Conservation (phyloP, 768 basidiomycete species). For the Asterophora lycoperdoides region DNA sequence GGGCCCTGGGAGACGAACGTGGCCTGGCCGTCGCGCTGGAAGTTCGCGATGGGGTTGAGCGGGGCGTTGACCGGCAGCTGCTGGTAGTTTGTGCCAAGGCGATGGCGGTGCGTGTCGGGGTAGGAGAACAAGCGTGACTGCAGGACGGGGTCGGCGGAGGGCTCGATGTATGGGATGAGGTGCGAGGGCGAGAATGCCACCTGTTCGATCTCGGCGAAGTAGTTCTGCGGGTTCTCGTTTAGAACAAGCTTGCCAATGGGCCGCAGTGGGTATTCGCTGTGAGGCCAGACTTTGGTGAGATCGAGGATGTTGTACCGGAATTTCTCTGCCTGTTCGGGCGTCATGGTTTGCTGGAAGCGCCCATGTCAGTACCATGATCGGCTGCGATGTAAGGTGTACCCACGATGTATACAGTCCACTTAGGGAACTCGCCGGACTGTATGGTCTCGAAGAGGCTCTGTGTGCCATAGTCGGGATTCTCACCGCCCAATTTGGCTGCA, state of each 20-base stretch:
- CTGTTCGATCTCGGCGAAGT: constrained; percentile 96
- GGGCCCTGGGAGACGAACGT: constrained; percentile 74
- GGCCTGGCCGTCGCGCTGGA: constrained; percentile 82
- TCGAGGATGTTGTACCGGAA: constrained; percentile 91
- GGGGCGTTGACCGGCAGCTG: constrained; percentile 89
- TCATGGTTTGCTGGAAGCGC: constrained; percentile 79
- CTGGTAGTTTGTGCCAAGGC: constrained; percentile 76
- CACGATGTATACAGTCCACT: constrained; percentile 86
- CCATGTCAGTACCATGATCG: not conserved
- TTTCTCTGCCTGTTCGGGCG: constrained; percentile 82
- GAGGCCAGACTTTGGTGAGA: constrained; percentile 90
- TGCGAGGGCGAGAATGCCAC: constrained; percentile 88
- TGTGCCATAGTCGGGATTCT: constrained; percentile 83
- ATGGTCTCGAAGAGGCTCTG: constrained; percentile 78
- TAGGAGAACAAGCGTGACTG: constrained; percentile 96
- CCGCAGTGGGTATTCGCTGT: constrained; percentile 82
- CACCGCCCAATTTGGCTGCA: constrained; percentile 61
- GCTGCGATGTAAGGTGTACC: constrained; percentile 21
- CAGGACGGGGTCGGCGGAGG: constrained; percentile 87
- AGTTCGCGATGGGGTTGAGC: constrained; percentile 71
- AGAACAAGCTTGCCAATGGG: constrained; percentile 82
- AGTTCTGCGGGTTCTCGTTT: constrained; percentile 76
- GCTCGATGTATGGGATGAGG: constrained; percentile 82
- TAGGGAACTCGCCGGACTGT: constrained; percentile 72
- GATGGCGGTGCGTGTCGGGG: constrained; percentile 83